phyloP scores from a whole-genome alignment of 768 basidiomycete genomes.

The Boletellus ananas region DNA sequence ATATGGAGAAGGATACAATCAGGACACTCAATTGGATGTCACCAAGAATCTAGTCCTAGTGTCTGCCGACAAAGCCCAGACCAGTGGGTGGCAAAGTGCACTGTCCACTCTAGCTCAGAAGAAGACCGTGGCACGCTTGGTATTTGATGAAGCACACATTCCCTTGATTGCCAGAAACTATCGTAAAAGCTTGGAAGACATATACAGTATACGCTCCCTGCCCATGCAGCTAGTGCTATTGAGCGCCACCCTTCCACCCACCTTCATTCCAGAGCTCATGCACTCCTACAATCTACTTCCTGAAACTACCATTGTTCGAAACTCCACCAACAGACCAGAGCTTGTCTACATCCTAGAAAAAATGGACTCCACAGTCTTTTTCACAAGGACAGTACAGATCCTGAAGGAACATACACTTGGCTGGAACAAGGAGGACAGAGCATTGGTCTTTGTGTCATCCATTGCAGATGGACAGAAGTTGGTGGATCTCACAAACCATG shows the following conservation, averaged over 20 bases:
- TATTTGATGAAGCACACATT: conserved; percentile 28
- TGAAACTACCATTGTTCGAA: neutral
- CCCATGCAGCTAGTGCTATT: conserved; percentile 19
- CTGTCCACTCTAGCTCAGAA: neutral
- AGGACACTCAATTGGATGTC: neutral
- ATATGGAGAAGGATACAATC: neutral
- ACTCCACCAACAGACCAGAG: conserved; percentile 7
- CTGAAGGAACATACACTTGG: too few species aligned
- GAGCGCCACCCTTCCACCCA: conserved; percentile 14
- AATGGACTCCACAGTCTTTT: too few species aligned
- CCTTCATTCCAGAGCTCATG: neutral
- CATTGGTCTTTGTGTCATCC: conserved; percentile 10
- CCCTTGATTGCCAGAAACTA: conserved; percentile 7
- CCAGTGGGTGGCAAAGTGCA: neutral
- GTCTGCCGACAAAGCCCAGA: conserved; percentile 7
- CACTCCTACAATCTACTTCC: neutral
- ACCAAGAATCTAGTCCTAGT: conserved; percentile 3
- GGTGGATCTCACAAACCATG: fast-evolving
- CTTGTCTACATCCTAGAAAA: conserved; percentile 7
- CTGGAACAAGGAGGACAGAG: neutral
- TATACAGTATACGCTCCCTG: neutral
- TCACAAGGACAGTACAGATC: too few species aligned
- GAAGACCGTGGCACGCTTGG: neutral
- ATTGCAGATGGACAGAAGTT: neutral
- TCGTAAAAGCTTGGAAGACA: neutral